Base-by-base conservation (phyloP, 2,329 filamentous ascomycete genomes). In the Penicillium psychrosexuale region DNA sequence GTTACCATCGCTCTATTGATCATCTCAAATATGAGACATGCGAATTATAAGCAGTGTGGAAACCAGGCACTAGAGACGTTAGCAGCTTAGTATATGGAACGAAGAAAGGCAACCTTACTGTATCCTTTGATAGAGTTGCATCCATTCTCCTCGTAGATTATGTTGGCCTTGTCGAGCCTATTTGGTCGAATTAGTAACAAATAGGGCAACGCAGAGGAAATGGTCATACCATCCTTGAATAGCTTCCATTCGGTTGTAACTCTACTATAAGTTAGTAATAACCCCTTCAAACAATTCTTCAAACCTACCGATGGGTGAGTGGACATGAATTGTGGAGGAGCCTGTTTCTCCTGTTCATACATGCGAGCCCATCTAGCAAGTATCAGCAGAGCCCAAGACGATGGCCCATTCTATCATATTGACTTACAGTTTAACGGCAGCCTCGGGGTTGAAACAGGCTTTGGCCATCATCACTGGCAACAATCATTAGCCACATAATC, bases 401-500 rank as follows among this genome's bases (percentile, higher is more conserved):
- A 8, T 12, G 7, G 28, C 6, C 8, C 11, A 22, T 24, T 30
- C 19, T 37, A 3, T 31, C 11, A n/a, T 34, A 9, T 33, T 2
- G 3, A 58, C 75, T 62, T 51, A 81, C 61, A 86, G 66, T 24
- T 71, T 73, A 55, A 82, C 76, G 1, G 83, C 83, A 13, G 79
- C 82, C 53, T 77, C 68, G 0, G 84, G 84, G 50, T 83, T 74
- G 61, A 82, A 86, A 67, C 84, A 86, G 36, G 78, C 79, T 66
- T 83, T 76, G 1, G 84, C 78, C 81, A 86, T 86, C 78, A 87
- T 84, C 67, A 85, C 72, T 74, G 60, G 44, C 9, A 42, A 37
- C 5, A 27, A 11, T n/a, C 5, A 43, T 67, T 51, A 73, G 63
- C 27, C 34, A 19, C 12, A 1, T 13, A 12, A 44, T 17, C 24